phyloP scores from a whole-genome alignment of 345 rosid species.

The Stellera chamaejasme region DNA sequence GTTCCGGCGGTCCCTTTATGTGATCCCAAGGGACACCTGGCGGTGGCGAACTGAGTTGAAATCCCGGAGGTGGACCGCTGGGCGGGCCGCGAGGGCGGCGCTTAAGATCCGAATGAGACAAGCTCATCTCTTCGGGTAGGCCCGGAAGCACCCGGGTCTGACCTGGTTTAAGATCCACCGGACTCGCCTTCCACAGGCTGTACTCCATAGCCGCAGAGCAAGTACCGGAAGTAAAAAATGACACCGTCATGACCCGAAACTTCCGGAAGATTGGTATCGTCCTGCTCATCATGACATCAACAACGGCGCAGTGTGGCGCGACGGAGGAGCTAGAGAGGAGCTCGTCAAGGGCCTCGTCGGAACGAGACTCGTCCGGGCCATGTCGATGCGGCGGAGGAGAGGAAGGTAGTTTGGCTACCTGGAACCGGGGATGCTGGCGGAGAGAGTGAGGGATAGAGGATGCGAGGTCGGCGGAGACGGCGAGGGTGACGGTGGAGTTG shows the following conservation, averaged over 20 bases:
- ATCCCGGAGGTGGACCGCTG: slow-evolving; percentile 10
- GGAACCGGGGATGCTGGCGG: slow-evolving; percentile 20
- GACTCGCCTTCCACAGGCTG: slow-evolving; percentile 30
- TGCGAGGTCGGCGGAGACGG: slow-evolving; percentile 25
- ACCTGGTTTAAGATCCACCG: slow-evolving; percentile 22
- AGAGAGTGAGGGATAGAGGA: slow-evolving; percentile 25
- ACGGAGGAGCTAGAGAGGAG: background rate
- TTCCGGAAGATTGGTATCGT: slow-evolving; percentile 19
- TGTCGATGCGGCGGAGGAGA: slow-evolving; percentile 8
- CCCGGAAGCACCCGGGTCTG: slow-evolving; percentile 31
- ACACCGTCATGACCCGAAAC: slow-evolving; percentile 24
- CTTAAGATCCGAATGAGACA: slow-evolving; percentile 28
- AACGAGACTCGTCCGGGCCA: background rate
- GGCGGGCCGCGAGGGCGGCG: slow-evolving; percentile 8
- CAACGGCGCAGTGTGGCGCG: slow-evolving; percentile 26
- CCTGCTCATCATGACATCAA: slow-evolving; percentile 38
- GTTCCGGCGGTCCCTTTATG: background rate
- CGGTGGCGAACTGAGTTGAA: background rate
- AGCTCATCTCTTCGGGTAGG: slow-evolving; percentile 32
- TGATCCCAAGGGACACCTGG: too few relatives aligned
- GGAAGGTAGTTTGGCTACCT: slow-evolving; percentile 15
- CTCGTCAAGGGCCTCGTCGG: background rate
- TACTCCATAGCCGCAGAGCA: slow-evolving; percentile 38
- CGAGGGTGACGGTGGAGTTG: slow-evolving; percentile 19
- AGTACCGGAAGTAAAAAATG: slow-evolving; percentile 40